These are phyloP conservation scores for Nymphaea colorata DNA, from an alignment of 164 flowering plant species.

Conservation along the genomic window DNA sequence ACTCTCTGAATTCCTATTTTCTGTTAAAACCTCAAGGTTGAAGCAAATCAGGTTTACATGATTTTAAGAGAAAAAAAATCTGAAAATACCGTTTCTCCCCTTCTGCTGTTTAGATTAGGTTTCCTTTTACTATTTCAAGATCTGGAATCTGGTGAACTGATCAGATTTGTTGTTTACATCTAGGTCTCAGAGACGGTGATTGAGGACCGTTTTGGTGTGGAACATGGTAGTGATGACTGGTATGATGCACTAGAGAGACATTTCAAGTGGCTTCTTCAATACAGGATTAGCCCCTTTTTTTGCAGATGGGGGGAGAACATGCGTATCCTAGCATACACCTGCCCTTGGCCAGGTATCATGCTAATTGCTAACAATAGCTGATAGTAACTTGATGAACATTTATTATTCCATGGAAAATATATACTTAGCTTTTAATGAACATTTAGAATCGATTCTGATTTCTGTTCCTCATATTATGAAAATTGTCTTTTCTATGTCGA, in stretches of 20 bases:
- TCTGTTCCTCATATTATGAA: no score
- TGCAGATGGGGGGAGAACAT: conserved; percentile 93
- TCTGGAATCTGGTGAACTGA: not conserved
- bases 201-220: conserved; percentile 90
- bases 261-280: conserved; percentile 96
- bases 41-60: not conserved
- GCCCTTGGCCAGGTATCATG: conserved; percentile 87
- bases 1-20: no score
- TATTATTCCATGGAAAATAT: not conserved
- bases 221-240: conserved; percentile 86
- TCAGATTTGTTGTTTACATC: not conserved
- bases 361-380: not conserved
- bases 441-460: not conserved
- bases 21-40: not conserved
- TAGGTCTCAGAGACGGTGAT: conserved; percentile 96
- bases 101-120: not conserved
- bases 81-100: not conserved
- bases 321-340: conserved; percentile 92
- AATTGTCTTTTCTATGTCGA: not conserved
- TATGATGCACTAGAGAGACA: conserved; percentile 69
- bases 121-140: no score
- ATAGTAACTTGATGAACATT: not conserved
- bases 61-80: not conserved
- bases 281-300: conserved; percentile 84
- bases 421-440: not conserved